phyloP scores from a whole-genome alignment of 441 rosid species.

The Dalechampia spathulata region DNA sequence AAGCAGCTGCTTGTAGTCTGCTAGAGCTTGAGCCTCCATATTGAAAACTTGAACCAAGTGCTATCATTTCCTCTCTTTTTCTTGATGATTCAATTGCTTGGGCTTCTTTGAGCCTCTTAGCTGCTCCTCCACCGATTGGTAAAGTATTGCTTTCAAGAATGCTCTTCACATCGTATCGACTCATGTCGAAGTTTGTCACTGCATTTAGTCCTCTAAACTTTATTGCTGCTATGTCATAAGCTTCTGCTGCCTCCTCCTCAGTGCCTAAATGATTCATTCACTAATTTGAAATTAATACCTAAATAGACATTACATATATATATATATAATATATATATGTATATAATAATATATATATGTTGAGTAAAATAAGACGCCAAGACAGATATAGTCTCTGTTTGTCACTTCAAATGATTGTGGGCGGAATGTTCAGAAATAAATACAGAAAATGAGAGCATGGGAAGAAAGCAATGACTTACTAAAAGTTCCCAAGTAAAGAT shows the following conservation, averaged over 20 bases:
- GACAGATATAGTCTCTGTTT: too few relatives aligned
- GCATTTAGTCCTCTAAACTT: slow-evolving; percentile 89
- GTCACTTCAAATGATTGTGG: neutral
- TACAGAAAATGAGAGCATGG: neutral
- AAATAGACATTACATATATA: neutral
- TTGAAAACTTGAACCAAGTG: slow-evolving; percentile 55
- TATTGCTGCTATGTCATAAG: slow-evolving; percentile 95
- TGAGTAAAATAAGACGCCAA: too few relatives aligned
- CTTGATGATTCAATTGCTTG: slow-evolving; percentile 81
- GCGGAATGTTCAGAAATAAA: neutral
- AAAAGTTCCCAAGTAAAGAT: slow-evolving; percentile 97
- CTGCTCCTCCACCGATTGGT: slow-evolving; percentile 97
- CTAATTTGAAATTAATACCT: neutral
- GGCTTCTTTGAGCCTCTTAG: slow-evolving; percentile 90
- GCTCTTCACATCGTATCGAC: slow-evolving; percentile 83
- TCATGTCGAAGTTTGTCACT: slow-evolving; percentile 97
- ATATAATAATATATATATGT: too few relatives aligned
- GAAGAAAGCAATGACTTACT: slow-evolving; percentile 39
- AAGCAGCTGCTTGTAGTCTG: slow-evolving; percentile 33
- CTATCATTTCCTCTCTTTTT: slow-evolving; percentile 82
- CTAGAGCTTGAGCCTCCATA: slow-evolving; percentile 61
- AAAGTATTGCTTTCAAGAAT: slow-evolving; percentile 87
- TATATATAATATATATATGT: too few relatives aligned
- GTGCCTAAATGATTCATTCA: slow-evolving; percentile 39
- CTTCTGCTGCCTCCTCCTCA: slow-evolving; percentile 99